These are phyloP conservation scores for Yarrowia sp. DNA, from an alignment of 805 yeast genomes.

Conservation along the genomic window DNA sequence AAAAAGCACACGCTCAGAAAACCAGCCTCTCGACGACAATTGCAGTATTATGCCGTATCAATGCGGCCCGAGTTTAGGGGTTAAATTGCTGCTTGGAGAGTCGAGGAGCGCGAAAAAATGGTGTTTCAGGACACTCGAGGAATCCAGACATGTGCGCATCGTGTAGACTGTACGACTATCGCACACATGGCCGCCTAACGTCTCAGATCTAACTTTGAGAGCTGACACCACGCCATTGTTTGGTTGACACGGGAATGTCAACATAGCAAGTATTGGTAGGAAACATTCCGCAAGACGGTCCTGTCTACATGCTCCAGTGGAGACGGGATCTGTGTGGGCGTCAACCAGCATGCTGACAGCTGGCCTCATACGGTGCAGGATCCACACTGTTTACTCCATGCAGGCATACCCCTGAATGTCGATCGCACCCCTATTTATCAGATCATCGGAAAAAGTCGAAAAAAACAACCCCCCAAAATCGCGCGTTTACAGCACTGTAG, in stretches of 20 bases:
- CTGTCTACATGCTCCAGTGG: background rate
- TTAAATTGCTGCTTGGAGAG: no score
- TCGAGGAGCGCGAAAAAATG: no score
- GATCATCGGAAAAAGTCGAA: background rate
- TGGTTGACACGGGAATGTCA: background rate
- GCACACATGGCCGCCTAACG: no score
- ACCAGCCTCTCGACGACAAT: background rate
- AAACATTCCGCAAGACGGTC: no score
- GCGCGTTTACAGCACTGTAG: background rate
- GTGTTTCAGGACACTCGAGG: no score
- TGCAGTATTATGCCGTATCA: conserved; percentile 18
- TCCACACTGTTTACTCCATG: no score
- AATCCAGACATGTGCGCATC: no score
- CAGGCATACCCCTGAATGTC: background rate
- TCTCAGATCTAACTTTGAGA: background rate
- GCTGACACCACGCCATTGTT: background rate
- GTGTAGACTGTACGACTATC: no score
- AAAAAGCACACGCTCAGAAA: no score
- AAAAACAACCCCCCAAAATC: background rate
- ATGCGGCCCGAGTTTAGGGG: conserved; percentile 14
- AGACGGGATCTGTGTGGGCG: no score
- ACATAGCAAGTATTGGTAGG: background rate
- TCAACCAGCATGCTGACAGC: no score
- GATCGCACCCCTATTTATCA: background rate
- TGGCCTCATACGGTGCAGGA: no score